Evolutionary conservation across 2,329 filamentous ascomycete species (phyloP).

Genomic region (Neonectria ditissima): DNA sequence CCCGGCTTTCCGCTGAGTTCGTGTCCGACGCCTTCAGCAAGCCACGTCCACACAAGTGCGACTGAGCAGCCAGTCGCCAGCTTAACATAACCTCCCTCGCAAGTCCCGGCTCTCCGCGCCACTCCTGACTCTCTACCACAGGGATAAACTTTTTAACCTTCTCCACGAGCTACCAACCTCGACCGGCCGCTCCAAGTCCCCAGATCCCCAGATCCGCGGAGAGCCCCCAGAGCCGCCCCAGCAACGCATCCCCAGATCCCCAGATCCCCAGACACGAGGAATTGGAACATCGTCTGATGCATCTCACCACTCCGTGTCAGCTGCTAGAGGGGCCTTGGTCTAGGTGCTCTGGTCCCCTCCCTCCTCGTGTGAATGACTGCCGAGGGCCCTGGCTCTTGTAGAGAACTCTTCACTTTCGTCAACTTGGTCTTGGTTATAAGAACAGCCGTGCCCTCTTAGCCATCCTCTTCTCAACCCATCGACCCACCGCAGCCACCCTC

Average conservation of each 20-base stretch:
- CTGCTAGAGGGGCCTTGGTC: neutral
- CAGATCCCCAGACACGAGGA: neutral
- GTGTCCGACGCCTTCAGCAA: neutral
- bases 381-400: neutral
- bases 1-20: neutral
- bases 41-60: neutral
- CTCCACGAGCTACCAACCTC: neutral
- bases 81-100: too few relatives aligned
- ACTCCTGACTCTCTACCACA: neutral
- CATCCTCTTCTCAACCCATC: neutral
- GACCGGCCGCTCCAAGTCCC: neutral
- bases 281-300: neutral
- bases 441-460: neutral
- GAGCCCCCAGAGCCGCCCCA: neutral
- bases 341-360: neutral
- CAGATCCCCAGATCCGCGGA: slow-evolving; percentile 1
- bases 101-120: neutral
- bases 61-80: too few relatives aligned
- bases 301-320: neutral
- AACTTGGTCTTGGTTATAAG: neutral
- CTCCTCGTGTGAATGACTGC: neutral
- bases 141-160: neutral
- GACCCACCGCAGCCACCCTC: neutral
- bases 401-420: neutral
- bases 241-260: neutral